Evolutionary conservation across 768 basidiomycete species (phyloP), one percentile per base, ranked within the genome.

Genomic region (Boletellus ananas): DNA sequence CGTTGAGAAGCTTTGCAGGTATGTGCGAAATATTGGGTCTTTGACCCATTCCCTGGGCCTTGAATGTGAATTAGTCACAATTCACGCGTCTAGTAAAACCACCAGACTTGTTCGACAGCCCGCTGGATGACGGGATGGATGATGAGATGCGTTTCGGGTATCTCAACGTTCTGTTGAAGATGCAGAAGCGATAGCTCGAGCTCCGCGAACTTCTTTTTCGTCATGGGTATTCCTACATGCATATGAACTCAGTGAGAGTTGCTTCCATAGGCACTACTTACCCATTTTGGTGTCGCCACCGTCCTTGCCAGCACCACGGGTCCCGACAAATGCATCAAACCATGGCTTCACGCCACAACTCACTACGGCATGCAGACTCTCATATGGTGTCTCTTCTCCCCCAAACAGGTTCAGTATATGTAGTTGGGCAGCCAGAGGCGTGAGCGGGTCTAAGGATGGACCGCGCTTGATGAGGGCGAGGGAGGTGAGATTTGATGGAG

Each of bases 131-230:
- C 77, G 34, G 93, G 93, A 63, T 98, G 94, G 45, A 97, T 89
- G 56, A 90, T 76, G 27, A 98, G 83, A 58, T 93, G 87, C 4
- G 93, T 95, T 69, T 98, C 93, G 1, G 96, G 96, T 45, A 98
- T 98, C 73, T 99, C 96, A 55, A 98, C 95, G 59, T 99, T 99
- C 69, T 98, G 96, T 63, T 98, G 95, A 6, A 98, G 78, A 65
- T 99, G 96, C 2, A 98, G 74, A 14, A 98, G 73, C 2, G 92
- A 94, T 10, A 97, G 72, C 68, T 99, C 95, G 48, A 98, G 84
- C 61, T 99, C 96, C 8, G 96, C 95, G 63, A 98, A 97, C 71
- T 97, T 98, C 77, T 94, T 94, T 81, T 97, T 98, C 40, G 95
- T 94, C 79, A 96, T 91, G 3, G 96, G 96, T 50, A 99, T 98